Conservation (phyloP, 345 rosid genomes). For the Salix suchowensis region DNA sequence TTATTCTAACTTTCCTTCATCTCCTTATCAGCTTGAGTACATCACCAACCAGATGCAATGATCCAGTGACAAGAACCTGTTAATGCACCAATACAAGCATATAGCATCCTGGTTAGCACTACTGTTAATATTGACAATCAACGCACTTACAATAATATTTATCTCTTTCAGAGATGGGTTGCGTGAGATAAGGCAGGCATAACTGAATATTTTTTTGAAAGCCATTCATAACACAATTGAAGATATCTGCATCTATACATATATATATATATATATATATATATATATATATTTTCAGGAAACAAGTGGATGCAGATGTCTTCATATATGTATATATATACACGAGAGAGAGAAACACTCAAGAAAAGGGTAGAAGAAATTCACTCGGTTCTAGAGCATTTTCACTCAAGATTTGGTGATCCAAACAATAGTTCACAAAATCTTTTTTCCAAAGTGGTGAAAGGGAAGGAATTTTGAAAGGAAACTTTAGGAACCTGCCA, state of each 20-base stretch:
- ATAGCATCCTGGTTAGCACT: constrained; percentile 1
- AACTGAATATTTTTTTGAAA: neutral
- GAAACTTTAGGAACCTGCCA: neutral
- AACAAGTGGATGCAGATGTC: no score
- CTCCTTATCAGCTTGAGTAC: constrained; percentile 62
- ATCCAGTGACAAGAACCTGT: constrained; percentile 86
- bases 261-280: no score
- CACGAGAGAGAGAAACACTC: neutral
- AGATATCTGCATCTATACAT: neutral
- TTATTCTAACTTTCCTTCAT: constrained; percentile 14
- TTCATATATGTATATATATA: no score
- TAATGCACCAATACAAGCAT: neutral
- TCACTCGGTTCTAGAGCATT: neutral
- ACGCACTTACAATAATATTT: neutral
- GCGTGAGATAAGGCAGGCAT: neutral
- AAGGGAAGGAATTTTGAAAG: neutral
- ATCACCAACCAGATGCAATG: constrained; percentile 78
- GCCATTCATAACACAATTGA: neutral
- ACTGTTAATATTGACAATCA: neutral
- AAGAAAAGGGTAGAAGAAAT: neutral
- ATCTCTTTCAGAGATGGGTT: neutral
- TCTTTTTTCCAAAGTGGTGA: neutral
- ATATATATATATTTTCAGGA: no score
- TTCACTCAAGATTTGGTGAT: neutral
- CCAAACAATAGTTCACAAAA: neutral